These are phyloP conservation scores for Coniella vitis DNA, from an alignment of 2,329 filamentous ascomycete genomes.

Conservation along the genomic window DNA sequence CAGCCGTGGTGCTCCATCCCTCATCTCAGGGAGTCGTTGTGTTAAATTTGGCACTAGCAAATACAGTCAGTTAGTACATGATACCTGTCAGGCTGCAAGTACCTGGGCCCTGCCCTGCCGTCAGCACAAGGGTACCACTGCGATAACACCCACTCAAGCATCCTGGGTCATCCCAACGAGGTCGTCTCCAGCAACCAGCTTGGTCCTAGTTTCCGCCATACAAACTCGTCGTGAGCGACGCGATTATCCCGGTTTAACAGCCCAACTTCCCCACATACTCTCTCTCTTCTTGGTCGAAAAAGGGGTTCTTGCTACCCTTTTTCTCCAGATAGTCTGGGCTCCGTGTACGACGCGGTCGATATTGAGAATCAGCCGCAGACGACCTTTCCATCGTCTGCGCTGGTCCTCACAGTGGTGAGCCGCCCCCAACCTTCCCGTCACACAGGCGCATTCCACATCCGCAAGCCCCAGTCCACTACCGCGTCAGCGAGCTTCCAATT, in stretches of 20 bases:
- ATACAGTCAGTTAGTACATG: neutral
- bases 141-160: neutral
- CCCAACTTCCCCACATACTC: slow-evolving; percentile 9
- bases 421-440: slow-evolving; percentile 9
- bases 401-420: slow-evolving; percentile 51
- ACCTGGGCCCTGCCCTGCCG: neutral
- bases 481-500: neutral
- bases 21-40: neutral
- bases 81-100: neutral
- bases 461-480: neutral
- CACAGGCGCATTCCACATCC: slow-evolving; percentile 1
- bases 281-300: slow-evolving; percentile 3
- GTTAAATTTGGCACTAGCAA: neutral
- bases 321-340: slow-evolving; percentile 14
- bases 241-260: slow-evolving; percentile 13
- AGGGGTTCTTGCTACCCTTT: slow-evolving; percentile 14
- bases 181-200: slow-evolving; percentile 6
- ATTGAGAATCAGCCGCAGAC: slow-evolving; percentile 53
- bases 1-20: neutral
- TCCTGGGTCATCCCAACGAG: neutral
- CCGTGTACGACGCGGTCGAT: slow-evolving; percentile 15
- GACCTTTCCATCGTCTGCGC: slow-evolving; percentile 53
- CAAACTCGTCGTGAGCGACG: slow-evolving; percentile 14
- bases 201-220: slow-evolving; percentile 1
- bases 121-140: neutral